Conservation (phyloP, 31 red algal species). For the Asparagopsis taxiformis region DNA sequence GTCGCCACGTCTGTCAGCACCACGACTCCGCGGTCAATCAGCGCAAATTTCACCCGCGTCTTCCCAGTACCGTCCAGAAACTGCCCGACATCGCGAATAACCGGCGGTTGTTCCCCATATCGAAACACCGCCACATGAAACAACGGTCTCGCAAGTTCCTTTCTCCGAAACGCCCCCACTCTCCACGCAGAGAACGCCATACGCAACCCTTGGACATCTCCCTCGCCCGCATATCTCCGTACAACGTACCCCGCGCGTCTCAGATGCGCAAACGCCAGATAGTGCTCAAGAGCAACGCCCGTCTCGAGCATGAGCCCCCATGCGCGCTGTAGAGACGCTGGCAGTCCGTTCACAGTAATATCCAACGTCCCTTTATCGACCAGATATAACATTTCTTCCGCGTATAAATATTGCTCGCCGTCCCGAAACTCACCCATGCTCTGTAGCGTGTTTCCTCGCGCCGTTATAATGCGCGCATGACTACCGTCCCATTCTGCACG, state of each 20-base stretch:
- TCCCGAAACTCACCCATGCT: conserved; percentile 57
- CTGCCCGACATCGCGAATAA: neutral
- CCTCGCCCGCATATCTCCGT: conserved; percentile 44
- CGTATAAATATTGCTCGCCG: conserved; percentile 49
- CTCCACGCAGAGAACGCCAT: conserved; percentile 58
- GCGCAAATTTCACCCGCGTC: conserved; percentile 34
- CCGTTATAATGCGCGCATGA: conserved; percentile 20
- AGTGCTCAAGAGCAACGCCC: conserved; percentile 43
- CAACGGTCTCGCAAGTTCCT: conserved; percentile 18
- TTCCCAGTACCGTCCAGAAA: conserved; percentile 19
- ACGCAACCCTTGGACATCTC: conserved; percentile 1
- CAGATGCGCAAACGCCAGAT: conserved; percentile 63
- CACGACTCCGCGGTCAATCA: conserved; percentile 59
- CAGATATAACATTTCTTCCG: conserved; percentile 79
- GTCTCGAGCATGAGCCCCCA: conserved; percentile 30
- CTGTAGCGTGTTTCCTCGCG: conserved; percentile 40
- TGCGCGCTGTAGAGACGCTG: conserved; percentile 54
- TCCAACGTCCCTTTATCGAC: conserved; percentile 69
- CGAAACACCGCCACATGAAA: conserved; percentile 58
- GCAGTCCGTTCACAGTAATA: conserved; percentile 58
- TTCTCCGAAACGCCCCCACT: conserved; percentile 48
- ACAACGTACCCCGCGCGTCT: conserved; percentile 73
- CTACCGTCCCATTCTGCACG: conserved; percentile 53
- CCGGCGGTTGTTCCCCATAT: conserved; percentile 28
- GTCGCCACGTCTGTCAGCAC: conserved; percentile 52